Percentiles rank a stretch among this genome's conserved stretches.
Conservation (phyloP, 208 protist species). For the Leptomonas seymouri region DNA sequence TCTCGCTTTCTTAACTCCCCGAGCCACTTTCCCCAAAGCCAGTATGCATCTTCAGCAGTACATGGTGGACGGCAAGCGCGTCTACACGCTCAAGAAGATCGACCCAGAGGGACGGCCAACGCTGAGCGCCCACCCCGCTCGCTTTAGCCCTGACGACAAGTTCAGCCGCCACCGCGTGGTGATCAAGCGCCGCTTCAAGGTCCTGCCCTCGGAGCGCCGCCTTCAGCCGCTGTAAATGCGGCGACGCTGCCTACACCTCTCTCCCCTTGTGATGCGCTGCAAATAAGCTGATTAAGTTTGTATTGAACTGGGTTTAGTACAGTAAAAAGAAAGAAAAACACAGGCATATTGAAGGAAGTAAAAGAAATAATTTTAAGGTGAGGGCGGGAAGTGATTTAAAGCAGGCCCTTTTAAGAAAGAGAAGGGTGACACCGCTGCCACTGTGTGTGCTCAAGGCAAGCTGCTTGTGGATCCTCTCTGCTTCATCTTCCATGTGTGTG, state of each 20-base stretch:
- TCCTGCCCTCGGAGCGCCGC: slow-evolving; percentile 73
- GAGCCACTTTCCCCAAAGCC: slow-evolving; percentile 3
- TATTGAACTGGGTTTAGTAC: neutral
- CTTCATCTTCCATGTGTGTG: too few relatives aligned
- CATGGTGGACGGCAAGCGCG: slow-evolving; percentile 84
- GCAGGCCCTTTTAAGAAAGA: too few relatives aligned
- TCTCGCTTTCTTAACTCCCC: slow-evolving; percentile 10
- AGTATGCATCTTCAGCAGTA: slow-evolving; percentile 85
- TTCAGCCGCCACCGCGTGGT: slow-evolving; percentile 91
- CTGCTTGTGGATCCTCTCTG: too few relatives aligned
- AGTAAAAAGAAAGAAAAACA: too few relatives aligned
- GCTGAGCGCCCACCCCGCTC: slow-evolving; percentile 90
- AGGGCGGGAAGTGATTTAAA: too few relatives aligned
- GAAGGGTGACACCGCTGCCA: too few relatives aligned
- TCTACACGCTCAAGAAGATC: slow-evolving; percentile 94
- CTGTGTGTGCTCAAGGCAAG: too few relatives aligned
- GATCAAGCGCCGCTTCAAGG: slow-evolving; percentile 94
- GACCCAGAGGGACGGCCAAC: slow-evolving; percentile 89
- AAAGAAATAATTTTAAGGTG: too few relatives aligned
- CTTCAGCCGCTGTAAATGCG: slow-evolving; percentile 66
- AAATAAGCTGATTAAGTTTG: slow-evolving; percentile 8
- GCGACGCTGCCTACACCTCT: neutral
- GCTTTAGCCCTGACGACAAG: slow-evolving; percentile 94
- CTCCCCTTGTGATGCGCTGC: neutral
- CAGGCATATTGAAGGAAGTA: too few relatives aligned